Conservation (phyloP, 2,329 filamentous ascomycete species). For the Lachnellula occidentalis region DNA sequence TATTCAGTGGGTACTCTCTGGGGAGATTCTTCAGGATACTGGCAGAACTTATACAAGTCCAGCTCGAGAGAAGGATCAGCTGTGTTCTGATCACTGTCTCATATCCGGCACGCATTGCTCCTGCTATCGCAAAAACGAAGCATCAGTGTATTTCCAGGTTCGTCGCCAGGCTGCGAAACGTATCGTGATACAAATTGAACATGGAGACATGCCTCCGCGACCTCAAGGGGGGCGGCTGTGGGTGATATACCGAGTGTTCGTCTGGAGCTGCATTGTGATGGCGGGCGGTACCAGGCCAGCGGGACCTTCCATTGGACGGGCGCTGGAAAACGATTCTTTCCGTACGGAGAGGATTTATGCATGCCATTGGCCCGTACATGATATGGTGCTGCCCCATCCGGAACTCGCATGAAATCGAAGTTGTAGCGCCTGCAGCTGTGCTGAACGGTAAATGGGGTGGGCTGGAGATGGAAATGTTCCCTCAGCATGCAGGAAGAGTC, state of each 20-base stretch:
- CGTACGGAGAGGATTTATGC: not conserved
- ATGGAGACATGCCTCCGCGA: slow-evolving; percentile 18
- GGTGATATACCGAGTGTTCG: slow-evolving; percentile 22
- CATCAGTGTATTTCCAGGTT: slow-evolving; percentile 11
- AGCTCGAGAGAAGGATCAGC: slow-evolving; percentile 12
- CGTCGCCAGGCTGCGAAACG: slow-evolving; percentile 24
- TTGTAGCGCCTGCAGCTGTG: slow-evolving; percentile 11
- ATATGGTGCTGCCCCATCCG: slow-evolving; percentile 10
- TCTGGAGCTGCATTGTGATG: slow-evolving; percentile 7
- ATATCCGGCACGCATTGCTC: slow-evolving; percentile 19
- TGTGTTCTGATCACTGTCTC: slow-evolving; percentile 18
- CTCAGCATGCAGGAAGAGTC: slow-evolving; percentile 2
- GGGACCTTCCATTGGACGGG: slow-evolving; percentile 9
- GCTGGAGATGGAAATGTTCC: not conserved
- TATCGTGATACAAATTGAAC: slow-evolving; percentile 24
- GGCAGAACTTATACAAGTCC: slow-evolving; percentile 17
- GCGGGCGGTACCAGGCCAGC: slow-evolving; percentile 7
- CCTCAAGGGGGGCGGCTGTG: slow-evolving; percentile 15
- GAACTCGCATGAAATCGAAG: slow-evolving; percentile 23
- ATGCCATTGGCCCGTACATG: not conserved
- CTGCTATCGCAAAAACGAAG: slow-evolving; percentile 11
- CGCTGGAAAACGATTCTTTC: not conserved
- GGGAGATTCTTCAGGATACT: slow-evolving; percentile 17
- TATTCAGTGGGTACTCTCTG: slow-evolving; percentile 21
- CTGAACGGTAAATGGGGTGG: slow-evolving; percentile 13